Evolutionary conservation across 2,329 filamentous ascomycete genomes (phyloP).

Genomic region (Alternaria longipes): DNA sequence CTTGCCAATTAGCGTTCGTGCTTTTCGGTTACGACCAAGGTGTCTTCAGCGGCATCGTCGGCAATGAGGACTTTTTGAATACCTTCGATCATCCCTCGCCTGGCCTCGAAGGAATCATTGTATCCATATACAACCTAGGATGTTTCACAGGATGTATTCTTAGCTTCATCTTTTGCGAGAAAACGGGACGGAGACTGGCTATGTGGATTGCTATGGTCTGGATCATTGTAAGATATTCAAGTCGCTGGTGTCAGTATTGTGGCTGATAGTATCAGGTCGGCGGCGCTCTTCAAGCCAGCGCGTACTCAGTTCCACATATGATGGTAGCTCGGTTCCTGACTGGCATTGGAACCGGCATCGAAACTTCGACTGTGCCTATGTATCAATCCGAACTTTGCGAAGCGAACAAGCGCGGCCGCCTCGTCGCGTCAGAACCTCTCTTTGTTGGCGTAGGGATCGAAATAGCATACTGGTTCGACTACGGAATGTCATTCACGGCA

Average conservation of each 20-base stretch:
- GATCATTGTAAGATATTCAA: conserved; percentile 41
- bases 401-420: conserved; percentile 65
- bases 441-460: conserved; percentile 60
- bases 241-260: neutral
- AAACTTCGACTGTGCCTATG: conserved; percentile 63
- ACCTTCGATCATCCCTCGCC: conserved; percentile 52
- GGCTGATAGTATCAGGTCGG: conserved; percentile 37
- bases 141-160: conserved; percentile 53
- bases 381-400: conserved; percentile 63
- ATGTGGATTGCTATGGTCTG: conserved; percentile 57
- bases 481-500: conserved; percentile 50
- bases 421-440: conserved; percentile 66
- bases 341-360: conserved; percentile 64
- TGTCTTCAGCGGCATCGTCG: conserved; percentile 53
- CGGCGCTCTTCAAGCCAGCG: conserved; percentile 49
- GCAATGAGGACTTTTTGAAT: conserved; percentile 52
- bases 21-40: conserved; percentile 52
- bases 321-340: conserved; percentile 62
- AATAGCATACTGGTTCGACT: conserved; percentile 55
- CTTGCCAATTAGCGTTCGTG: conserved; percentile 44
- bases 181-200: conserved; percentile 46
- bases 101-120: conserved; percentile 55
- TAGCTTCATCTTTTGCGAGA: conserved; percentile 50
- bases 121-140: conserved; percentile 54
- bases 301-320: conserved; percentile 54